Base-by-base conservation (phyloP, 306 rosid genomes). In the Phaseolus lunatus region DNA sequence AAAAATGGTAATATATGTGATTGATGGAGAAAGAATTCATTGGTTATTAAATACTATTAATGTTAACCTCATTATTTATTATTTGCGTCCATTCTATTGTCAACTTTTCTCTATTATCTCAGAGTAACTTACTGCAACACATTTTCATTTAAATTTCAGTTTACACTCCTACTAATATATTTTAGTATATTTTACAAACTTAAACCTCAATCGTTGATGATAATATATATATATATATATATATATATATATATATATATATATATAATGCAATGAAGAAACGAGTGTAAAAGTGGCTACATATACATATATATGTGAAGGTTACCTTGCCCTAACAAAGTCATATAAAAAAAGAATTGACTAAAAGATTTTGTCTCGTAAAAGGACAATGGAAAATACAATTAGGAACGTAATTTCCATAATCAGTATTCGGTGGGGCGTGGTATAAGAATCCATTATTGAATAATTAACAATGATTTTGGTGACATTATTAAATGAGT, bases 401-500 rank as follows among this genome's bases (percentile, higher is more conserved):
- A 43, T 37, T 67, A 33, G 66, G 72, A 37, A 72, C 74, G 68
- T 41, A 49, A 73, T 83, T 53, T 83, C 73, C 73, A 73, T 22
- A 73, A 48, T 72, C 16, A 73, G 73, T 27, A 78, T 73, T 72
- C 23, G 72, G 52, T 39, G 43, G 78, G 49, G 33, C 4, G 67
- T 70, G 33, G 53, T 64, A 78, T 43, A 67, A 43, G 57, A 49
- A 33, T 78, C 68, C 73, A 50, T 68, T 75, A 70, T 64, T 56
- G 19, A 59, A 47, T 65, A 63, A 71, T 80, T 76, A 64, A 70
- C 76, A 66, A 71, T 53, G 61, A 56, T 64, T 75, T 80, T 75
- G 50, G 67, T 63, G 43, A 67, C 47, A 39, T 56, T 81, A 82
- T 82, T 78, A 63, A 85, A 74, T 75, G 84, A 85, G 77, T 77